These are phyloP conservation scores for Bryoerythrophyllum caledonicum DNA, from an alignment of 225 moss, liverwort and hornwort genomes.

Conservation along the genomic window DNA sequence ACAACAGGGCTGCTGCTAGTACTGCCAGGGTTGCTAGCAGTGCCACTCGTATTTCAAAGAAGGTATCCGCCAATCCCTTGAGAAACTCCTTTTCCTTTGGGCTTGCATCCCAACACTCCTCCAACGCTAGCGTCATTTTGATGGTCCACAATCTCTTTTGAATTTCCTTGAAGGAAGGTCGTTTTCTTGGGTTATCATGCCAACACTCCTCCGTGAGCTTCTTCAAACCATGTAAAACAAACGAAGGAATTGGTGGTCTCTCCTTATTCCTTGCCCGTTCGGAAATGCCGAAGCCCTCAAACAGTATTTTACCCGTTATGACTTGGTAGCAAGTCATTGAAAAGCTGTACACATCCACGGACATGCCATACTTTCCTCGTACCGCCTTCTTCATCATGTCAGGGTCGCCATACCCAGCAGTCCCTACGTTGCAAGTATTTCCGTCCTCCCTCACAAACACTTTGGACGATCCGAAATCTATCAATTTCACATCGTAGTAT, in stretches of 20 bases:
- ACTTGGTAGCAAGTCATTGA: conserved; percentile 3
- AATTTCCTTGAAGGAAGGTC: background rate
- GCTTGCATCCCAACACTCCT: too few species aligned
- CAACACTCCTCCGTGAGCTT: background rate
- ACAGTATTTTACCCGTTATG: background rate
- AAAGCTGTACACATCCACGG: background rate
- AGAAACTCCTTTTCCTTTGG: too few species aligned
- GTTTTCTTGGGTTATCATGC: background rate
- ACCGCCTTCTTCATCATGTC: background rate
- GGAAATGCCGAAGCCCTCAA: background rate
- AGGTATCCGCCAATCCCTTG: too few species aligned
- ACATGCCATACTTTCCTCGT: background rate
- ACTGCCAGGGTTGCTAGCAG: too few species aligned
- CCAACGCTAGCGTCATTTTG: background rate
- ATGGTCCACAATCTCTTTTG: background rate
- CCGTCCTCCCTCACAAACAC: background rate
- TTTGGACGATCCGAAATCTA: background rate
- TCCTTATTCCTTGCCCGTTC: too few species aligned
- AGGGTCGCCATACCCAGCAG: background rate
- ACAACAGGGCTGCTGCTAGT: too few species aligned
- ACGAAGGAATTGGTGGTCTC: background rate
- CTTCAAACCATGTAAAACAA: background rate
- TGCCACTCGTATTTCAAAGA: too few species aligned
- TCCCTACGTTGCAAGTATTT: background rate
- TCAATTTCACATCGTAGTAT: background rate